Evolutionary conservation across 2,329 filamentous ascomycete genomes (phyloP).

Genomic region (Cladosporium colombiae): DNA sequence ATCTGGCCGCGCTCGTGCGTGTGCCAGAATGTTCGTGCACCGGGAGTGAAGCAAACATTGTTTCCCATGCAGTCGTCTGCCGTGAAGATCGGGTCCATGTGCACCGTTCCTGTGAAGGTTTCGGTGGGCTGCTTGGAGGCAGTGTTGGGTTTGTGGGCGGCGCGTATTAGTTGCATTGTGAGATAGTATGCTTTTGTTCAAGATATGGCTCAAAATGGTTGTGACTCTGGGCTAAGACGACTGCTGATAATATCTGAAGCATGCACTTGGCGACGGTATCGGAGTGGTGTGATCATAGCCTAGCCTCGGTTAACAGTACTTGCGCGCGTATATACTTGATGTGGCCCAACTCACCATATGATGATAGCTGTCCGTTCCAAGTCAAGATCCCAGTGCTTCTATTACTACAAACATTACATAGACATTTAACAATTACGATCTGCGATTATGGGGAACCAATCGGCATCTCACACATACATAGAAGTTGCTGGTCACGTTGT

Average conservation of each 20-base stretch:
- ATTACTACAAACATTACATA: background rate
- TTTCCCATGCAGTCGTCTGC: conserved; percentile 40
- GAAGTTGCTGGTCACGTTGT: background rate
- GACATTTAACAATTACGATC: background rate
- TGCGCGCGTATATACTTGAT: background rate
- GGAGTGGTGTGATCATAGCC: conserved; percentile 4
- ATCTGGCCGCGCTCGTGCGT: conserved; percentile 49
- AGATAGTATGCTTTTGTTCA: background rate
- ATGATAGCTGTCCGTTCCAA: background rate
- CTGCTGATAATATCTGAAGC: background rate
- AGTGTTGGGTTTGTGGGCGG: conserved; percentile 31
- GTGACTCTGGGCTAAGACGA: background rate
- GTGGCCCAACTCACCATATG: background rate
- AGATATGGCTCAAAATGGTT: background rate
- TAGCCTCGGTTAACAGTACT: conserved; percentile 2
- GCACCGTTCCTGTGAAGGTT: conserved; percentile 33
- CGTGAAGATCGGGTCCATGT: conserved; percentile 34
- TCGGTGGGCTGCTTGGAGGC: conserved; percentile 32
- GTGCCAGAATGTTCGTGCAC: conserved; percentile 50
- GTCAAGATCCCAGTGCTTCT: background rate
- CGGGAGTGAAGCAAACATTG: conserved; percentile 47
- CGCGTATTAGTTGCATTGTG: conserved; percentile 33
- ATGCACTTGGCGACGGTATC: background rate
- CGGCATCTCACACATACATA: background rate
- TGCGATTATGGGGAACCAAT: background rate